Conservation (phyloP, 306 rosid species). For the Medicago ruthenica region DNA sequence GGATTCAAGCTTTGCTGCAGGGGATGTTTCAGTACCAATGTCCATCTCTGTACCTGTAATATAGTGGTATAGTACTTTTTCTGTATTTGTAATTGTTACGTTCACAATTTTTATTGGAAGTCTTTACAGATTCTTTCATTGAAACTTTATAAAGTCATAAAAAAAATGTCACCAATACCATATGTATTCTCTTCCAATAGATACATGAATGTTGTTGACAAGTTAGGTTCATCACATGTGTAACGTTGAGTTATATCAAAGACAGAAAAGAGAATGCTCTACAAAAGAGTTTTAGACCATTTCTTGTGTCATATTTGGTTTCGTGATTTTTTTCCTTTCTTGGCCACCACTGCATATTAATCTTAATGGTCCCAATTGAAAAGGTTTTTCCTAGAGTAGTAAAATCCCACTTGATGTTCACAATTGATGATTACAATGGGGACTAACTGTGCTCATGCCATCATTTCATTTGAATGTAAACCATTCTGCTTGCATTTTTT, state of each 20-base stretch:
- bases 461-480: slow-evolving; percentile 16
- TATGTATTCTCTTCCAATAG: slow-evolving; percentile 43
- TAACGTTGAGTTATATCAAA: slow-evolving; percentile 45
- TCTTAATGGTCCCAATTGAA: neutral
- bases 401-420: slow-evolving; percentile 11
- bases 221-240: neutral
- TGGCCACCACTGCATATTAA: slow-evolving; percentile 17
- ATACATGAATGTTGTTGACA: slow-evolving; percentile 16
- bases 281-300: slow-evolving; percentile 40
- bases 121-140: slow-evolving; percentile 86
- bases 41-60: slow-evolving; percentile 85
- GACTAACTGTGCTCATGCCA: neutral
- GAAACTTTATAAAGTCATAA: slow-evolving; percentile 58
- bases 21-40: slow-evolving; percentile 82
- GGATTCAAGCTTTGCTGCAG: slow-evolving; percentile 66
- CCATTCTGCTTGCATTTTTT: neutral
- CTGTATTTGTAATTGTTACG: slow-evolving; percentile 38
- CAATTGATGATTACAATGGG: neutral
- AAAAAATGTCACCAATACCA: slow-evolving; percentile 61
- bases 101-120: slow-evolving; percentile 68
- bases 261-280: slow-evolving; percentile 46
- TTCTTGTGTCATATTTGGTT: slow-evolving; percentile 33
- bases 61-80: slow-evolving; percentile 55
- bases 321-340: neutral
- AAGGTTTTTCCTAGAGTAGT: slow-evolving; percentile 4